phyloP scores from a whole-genome alignment of 306 rosid genomes.

The Malus fusca region DNA sequence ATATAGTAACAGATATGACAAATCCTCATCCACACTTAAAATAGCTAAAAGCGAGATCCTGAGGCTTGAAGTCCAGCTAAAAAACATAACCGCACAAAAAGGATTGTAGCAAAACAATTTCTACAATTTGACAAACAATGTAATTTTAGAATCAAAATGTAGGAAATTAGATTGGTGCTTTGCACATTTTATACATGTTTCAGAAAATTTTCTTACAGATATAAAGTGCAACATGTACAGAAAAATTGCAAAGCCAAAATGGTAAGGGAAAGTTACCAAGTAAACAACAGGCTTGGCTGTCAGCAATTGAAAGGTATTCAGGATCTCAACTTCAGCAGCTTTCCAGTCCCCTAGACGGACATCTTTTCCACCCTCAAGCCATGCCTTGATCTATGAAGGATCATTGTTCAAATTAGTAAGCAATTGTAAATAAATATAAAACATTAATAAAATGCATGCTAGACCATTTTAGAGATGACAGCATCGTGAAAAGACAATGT shows the following conservation, averaged over 20 bases:
- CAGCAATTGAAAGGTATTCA: slow-evolving; percentile 89
- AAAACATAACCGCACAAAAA: background rate
- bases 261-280: slow-evolving; percentile 38
- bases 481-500: background rate
- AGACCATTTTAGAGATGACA: background rate
- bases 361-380: slow-evolving; percentile 79
- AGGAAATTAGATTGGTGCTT: background rate
- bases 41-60: background rate
- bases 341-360: slow-evolving; percentile 96
- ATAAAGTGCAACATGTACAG: too few species aligned
- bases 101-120: background rate
- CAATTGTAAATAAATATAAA: background rate
- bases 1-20: slow-evolving; percentile 1
- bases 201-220: background rate
- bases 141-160: background rate
- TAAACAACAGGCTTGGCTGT: slow-evolving; percentile 95
- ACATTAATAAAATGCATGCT: background rate
- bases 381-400: slow-evolving; percentile 53
- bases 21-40: background rate
- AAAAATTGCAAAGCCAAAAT: too few species aligned
- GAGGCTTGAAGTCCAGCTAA: background rate
- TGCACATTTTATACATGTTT: background rate
- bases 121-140: background rate
- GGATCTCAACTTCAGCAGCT: slow-evolving; percentile 81
- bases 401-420: slow-evolving; percentile 8